A percentile compares a stretch with the other conserved stretches of the same genome.
phyloP scores from a whole-genome alignment of 768 basidiomycete species.

The Mycena galericulata region DNA sequence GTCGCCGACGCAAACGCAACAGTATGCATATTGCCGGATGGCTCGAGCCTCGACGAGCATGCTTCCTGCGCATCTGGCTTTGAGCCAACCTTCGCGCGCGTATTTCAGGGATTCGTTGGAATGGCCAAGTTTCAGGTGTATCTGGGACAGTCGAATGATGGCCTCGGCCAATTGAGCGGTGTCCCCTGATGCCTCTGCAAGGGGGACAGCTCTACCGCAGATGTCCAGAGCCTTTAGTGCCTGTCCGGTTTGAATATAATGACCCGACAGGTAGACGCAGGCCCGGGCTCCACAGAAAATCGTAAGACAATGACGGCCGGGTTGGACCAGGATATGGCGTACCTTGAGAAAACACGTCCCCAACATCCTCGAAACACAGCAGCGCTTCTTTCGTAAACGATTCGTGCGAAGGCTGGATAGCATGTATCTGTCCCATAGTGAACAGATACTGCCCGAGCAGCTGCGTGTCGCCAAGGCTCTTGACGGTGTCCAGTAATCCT shows the following conservation, averaged over 20 bases:
- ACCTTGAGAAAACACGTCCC: no score
- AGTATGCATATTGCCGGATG: neutral
- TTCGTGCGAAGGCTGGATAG: neutral
- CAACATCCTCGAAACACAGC: conserved; percentile 2
- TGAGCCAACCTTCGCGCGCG: neutral
- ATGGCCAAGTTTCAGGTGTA: neutral
- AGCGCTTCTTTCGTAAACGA: neutral
- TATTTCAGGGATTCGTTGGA: neutral
- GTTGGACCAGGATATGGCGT: neutral
- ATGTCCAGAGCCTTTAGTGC: neutral
- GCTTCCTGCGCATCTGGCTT: neutral
- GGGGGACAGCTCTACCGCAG: neutral
- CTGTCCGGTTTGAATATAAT: neutral
- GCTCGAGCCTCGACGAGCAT: conserved; percentile 6
- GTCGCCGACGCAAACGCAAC: conserved; percentile 9
- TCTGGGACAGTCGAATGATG: neutral
- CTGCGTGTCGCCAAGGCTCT: neutral
- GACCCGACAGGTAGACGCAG: neutral
- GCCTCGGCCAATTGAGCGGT: neutral
- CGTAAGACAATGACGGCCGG: neutral
- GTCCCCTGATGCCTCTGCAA: neutral
- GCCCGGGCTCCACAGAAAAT: no score
- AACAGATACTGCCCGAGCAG: neutral
- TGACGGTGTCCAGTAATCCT: neutral
- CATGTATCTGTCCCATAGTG: neutral